A percentile compares a stretch with the other conserved stretches of the same genome.
Evolutionary conservation across 768 basidiomycete genomes (phyloP).

Genomic region (Suillus clintonianus): DNA sequence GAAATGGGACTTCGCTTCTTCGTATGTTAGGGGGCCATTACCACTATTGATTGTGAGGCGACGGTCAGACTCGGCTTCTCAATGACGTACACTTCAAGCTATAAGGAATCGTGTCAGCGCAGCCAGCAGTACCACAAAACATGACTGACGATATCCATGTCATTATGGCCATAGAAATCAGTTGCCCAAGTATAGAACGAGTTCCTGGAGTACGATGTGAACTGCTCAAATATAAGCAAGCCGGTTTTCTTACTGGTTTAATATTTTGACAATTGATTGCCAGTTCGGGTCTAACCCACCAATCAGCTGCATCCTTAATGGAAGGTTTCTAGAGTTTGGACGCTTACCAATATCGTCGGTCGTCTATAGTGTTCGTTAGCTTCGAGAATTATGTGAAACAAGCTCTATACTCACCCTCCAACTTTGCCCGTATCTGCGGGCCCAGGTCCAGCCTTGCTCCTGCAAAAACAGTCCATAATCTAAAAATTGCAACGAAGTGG

Average conservation of each 20-base stretch:
- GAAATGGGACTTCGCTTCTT: slow-evolving; percentile 71
- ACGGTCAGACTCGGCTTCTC: background rate
- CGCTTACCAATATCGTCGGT: slow-evolving; percentile 49
- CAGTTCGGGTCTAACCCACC: slow-evolving; percentile 43
- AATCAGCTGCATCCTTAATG: background rate
- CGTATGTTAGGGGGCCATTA: slow-evolving; percentile 60
- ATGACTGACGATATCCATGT: slow-evolving; percentile 61
- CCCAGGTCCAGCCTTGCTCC: slow-evolving; percentile 70
- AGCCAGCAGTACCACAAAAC: slow-evolving; percentile 7
- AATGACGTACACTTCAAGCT: slow-evolving; percentile 58
- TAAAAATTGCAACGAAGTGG: background rate
- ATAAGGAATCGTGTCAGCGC: slow-evolving; percentile 3
- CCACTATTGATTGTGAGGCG: slow-evolving; percentile 41
- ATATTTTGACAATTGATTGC: slow-evolving; percentile 51
- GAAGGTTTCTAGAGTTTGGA: background rate
- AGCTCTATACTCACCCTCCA: slow-evolving; percentile 52
- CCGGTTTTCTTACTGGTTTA: slow-evolving; percentile 47
- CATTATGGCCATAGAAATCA: slow-evolving; percentile 70
- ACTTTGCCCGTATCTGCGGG: slow-evolving; percentile 56
- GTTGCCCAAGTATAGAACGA: slow-evolving; percentile 64
- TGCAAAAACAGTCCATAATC: slow-evolving; percentile 24
- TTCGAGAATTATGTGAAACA: background rate
- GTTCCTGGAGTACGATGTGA: slow-evolving; percentile 43
- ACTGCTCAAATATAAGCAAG: background rate
- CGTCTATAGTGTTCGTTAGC: slow-evolving; percentile 34